These are phyloP conservation scores for Lichtheimia hyalospora DNA, from an alignment of 371 early-diverging fungal genomes.

Conservation along the genomic window DNA sequence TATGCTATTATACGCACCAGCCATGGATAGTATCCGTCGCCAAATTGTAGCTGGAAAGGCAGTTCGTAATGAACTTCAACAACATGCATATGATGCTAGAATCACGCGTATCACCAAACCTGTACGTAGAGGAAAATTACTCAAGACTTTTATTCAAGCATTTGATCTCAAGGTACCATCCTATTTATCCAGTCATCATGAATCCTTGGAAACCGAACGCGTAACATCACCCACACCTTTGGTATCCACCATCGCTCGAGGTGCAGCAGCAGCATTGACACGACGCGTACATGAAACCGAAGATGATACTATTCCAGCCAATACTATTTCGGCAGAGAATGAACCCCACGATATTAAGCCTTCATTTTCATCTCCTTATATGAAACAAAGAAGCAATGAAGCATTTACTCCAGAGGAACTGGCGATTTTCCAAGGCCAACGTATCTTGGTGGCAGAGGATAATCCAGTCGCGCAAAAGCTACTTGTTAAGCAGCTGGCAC, in stretches of 20 bases:
- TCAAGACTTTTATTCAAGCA: conserved; percentile 27
- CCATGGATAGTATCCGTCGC: conserved; percentile 31
- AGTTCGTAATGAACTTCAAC: conserved; percentile 1
- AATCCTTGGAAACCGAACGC: background rate
- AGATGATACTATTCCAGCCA: background rate
- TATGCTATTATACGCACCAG: conserved; percentile 32
- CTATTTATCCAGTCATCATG: background rate
- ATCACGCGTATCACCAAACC: conserved; percentile 56
- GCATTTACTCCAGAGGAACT: conserved; percentile 40
- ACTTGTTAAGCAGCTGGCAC: conserved; percentile 38
- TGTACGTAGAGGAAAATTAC: conserved; percentile 44
- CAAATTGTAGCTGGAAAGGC: conserved; percentile 14
- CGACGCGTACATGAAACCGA: background rate
- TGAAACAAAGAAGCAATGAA: conserved; percentile 18
- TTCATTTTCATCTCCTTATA: conserved; percentile 12
- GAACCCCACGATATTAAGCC: conserved; percentile 14
- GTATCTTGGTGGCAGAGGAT: conserved; percentile 45
- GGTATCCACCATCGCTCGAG: background rate
- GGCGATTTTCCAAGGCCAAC: conserved; percentile 36
- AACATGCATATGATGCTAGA: conserved; percentile 17
- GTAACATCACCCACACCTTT: background rate
- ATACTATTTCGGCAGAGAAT: background rate
- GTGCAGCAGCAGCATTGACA: background rate
- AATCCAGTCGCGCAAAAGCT: conserved; percentile 44
- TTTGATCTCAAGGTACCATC: conserved; percentile 1